phyloP scores from a whole-genome alignment of 768 basidiomycete genomes.

The Xerocomellus dryophilus region DNA sequence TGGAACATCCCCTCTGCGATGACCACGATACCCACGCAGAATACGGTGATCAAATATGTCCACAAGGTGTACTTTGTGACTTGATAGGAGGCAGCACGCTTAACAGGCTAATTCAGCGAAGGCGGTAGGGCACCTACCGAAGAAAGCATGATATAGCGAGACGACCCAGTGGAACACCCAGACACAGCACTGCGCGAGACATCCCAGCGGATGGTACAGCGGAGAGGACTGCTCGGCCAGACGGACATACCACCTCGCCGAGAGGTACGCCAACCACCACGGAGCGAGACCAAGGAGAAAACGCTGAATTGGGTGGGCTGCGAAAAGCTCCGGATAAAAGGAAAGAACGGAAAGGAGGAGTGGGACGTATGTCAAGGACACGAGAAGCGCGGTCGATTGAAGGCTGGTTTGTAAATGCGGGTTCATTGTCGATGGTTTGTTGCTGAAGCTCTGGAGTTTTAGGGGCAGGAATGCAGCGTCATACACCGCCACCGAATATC shows the following conservation, averaged over 20 bases:
- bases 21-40: constrained; percentile 11
- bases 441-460: background rate
- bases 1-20: constrained; percentile 22
- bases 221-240: constrained; percentile 20
- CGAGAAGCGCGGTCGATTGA: constrained; percentile 9
- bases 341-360: constrained; percentile 18
- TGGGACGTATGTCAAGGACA: constrained; percentile 11
- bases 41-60: constrained; percentile 21
- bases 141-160: constrained; percentile 18
- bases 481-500: constrained; percentile 8
- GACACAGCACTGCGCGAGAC: constrained; percentile 22
- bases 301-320: constrained; percentile 7
- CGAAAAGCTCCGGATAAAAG: constrained; percentile 9
- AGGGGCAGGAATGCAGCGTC: background rate
- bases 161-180: constrained; percentile 27
- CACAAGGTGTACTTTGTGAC: constrained; percentile 11
- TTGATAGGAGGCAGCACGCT: background rate
- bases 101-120: background rate
- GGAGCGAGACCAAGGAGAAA: constrained; percentile 25
- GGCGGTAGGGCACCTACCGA: constrained; percentile 7
- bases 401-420: background rate
- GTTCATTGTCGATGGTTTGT: constrained; percentile 3
- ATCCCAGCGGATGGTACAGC: constrained; percentile 24
- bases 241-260: constrained; percentile 21
- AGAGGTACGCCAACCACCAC: constrained; percentile 20